Conservation (phyloP, 1,139 yeast species). For the Geotrichum cucujoidarum region DNA sequence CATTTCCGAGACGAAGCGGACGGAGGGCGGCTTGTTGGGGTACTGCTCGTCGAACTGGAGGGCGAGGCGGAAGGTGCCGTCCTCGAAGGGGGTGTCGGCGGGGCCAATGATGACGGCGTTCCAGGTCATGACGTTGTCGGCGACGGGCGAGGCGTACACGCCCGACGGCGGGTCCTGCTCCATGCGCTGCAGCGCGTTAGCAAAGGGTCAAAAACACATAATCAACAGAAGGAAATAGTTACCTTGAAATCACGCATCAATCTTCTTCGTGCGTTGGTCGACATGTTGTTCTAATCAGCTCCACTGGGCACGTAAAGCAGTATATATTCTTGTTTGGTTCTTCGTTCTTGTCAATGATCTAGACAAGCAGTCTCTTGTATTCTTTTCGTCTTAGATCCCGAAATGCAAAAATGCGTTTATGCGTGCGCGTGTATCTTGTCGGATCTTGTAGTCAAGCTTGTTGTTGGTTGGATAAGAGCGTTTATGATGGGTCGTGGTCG, state of each 20-base stretch:
- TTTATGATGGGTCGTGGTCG: no score
- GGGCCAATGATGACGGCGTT: conserved; percentile 98
- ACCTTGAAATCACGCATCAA: conserved; percentile 96
- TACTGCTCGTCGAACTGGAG: conserved; percentile 94
- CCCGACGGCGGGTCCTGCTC: conserved; percentile 98
- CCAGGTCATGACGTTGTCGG: conserved; percentile 96
- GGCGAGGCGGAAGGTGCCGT: conserved; percentile 86
- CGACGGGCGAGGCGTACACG: conserved; percentile 92
- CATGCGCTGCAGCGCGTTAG: conserved; percentile 70
- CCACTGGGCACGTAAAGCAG: no score
- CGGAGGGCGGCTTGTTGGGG: conserved; percentile 94
- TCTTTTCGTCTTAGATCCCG: no score
- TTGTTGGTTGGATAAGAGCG: no score
- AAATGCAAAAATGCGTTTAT: no score
- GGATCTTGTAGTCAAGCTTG: no score
- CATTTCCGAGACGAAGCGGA: conserved; percentile 87
- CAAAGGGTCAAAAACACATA: no score
- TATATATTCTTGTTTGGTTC: no score
- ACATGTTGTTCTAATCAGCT: conserved; percentile 66
- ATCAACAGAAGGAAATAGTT: conserved; percentile 19
- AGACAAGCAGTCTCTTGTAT: no score
- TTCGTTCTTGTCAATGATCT: no score
- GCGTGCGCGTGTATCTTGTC: no score
- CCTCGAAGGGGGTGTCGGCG: conserved; percentile 95
- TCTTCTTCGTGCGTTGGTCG: conserved; percentile 97